phyloP scores from a whole-genome alignment of 2,329 filamentous ascomycete genomes.

The Aspergillus aculeatus region DNA sequence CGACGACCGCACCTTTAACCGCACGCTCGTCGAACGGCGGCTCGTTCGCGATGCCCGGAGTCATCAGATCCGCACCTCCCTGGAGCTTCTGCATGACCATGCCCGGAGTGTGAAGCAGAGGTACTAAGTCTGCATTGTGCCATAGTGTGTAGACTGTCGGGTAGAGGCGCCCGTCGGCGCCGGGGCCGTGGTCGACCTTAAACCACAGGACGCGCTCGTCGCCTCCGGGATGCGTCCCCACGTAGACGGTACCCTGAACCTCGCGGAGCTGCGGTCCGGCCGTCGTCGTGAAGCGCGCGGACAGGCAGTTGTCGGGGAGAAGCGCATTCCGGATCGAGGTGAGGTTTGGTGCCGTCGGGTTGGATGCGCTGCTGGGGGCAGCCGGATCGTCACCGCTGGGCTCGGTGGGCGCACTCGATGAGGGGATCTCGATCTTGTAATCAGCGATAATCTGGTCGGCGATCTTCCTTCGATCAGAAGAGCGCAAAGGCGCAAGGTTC shows the following conservation, averaged over 20 bases:
- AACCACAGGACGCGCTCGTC: constrained; percentile 66
- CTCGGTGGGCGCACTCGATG: constrained; percentile 34
- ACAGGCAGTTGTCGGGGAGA: constrained; percentile 62
- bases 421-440: constrained; percentile 54
- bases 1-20: constrained; percentile 61
- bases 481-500: constrained; percentile 63
- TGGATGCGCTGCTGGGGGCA: constrained; percentile 42
- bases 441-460: constrained; percentile 66
- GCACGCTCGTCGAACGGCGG: constrained; percentile 62
- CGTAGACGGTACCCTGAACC: constrained; percentile 64
- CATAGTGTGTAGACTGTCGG: constrained; percentile 65
- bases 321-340: constrained; percentile 57
- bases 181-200: constrained; percentile 55
- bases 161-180: constrained; percentile 42
- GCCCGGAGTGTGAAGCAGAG: constrained; percentile 63
- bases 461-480: constrained; percentile 65
- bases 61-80: constrained; percentile 67
- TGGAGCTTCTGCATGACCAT: constrained; percentile 61
- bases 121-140: constrained; percentile 60
- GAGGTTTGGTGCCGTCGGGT: constrained; percentile 48
- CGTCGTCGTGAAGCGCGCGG: constrained; percentile 65
- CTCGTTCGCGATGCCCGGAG: constrained; percentile 62
- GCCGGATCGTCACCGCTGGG: constrained; percentile 33
- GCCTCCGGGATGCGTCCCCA: constrained; percentile 57
- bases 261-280: constrained; percentile 60